phyloP scores from a whole-genome alignment of 1,284 basidiomycete species.

The Ustilago nuda region DNA sequence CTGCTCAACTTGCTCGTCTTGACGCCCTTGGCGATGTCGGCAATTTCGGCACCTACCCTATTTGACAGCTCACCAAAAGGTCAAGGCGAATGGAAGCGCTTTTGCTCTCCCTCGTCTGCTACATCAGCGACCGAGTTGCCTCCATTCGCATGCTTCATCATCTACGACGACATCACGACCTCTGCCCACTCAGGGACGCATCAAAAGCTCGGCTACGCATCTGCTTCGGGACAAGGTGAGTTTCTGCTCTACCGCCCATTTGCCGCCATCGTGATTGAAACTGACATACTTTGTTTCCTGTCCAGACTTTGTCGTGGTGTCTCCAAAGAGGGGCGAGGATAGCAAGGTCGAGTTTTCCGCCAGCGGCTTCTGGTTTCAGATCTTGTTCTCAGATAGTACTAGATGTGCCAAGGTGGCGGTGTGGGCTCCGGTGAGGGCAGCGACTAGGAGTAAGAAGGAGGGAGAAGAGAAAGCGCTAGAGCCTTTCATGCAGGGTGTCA shows the following conservation, averaged over 20 bases:
- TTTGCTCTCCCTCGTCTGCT: conserved; percentile 9
- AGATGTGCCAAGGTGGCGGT: conserved; percentile 18
- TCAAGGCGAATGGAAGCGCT: conserved; percentile 21
- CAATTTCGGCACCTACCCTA: neutral
- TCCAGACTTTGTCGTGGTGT: conserved; percentile 28
- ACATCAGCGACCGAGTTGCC: neutral
- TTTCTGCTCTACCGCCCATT: neutral
- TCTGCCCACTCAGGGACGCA: conserved; percentile 21
- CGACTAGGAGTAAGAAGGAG: neutral
- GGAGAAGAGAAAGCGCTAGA: conserved; percentile 26
- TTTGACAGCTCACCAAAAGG: conserved; percentile 25
- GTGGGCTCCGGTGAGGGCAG: conserved; percentile 12
- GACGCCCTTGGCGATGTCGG: neutral
- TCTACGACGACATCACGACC: conserved; percentile 20
- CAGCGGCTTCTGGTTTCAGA: conserved; percentile 21
- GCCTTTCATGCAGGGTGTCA: conserved; percentile 14
- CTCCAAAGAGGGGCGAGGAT: conserved; percentile 11
- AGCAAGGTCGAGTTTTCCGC: conserved; percentile 30
- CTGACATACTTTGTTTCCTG: neutral
- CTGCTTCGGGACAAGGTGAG: conserved; percentile 32
- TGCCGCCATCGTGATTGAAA: neutral
- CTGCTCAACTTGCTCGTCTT: conserved; percentile 9
- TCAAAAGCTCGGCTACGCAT: conserved; percentile 18
- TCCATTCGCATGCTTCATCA: conserved; percentile 30
- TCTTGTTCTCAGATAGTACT: conserved; percentile 11